These are phyloP conservation scores for Bipolaris bicolor DNA, from an alignment of 2,329 filamentous ascomycete genomes.

Conservation along the genomic window DNA sequence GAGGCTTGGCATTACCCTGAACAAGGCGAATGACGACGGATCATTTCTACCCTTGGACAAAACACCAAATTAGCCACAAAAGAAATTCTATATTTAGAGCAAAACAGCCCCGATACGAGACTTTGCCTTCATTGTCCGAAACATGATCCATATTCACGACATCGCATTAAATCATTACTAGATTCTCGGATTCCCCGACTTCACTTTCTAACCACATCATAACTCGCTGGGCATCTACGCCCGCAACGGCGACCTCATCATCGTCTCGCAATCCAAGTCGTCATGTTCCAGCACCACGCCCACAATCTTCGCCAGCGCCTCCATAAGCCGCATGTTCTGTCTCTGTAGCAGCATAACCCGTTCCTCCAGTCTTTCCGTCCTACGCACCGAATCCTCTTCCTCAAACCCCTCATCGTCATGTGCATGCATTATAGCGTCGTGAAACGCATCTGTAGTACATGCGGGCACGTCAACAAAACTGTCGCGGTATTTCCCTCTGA, in stretches of 20 bases:
- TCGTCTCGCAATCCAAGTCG: constrained; percentile 26
- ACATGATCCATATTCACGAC: no score
- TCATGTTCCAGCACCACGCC: constrained; percentile 31
- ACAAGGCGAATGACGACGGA: not conserved
- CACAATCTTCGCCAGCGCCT: constrained; percentile 35
- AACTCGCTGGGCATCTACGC: constrained; percentile 6
- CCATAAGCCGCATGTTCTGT: constrained; percentile 35
- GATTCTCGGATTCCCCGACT: no score
- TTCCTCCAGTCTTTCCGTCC: constrained; percentile 28
- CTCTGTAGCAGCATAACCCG: constrained; percentile 28
- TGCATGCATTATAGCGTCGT: constrained; percentile 3
- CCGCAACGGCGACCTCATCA: constrained; percentile 22
- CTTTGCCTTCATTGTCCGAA: no score
- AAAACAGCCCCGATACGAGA: no score
- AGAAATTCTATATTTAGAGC: not conserved
- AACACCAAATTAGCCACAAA: constrained; percentile 3
- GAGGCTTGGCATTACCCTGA: constrained; percentile 8
- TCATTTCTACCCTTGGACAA: not conserved
- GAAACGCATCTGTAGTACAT: constrained; percentile 23
- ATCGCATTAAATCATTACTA: no score
- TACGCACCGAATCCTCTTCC: constrained; percentile 14
- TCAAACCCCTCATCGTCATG: constrained; percentile 16
- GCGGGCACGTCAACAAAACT: constrained; percentile 17
- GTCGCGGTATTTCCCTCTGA: constrained; percentile 15
- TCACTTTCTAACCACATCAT: not conserved